A percentile compares a stretch with the other conserved stretches of the same genome.
phyloP scores from a whole-genome alignment of 495 filamentous ascomycete genomes.

The Podospora pseudoanserina region DNA sequence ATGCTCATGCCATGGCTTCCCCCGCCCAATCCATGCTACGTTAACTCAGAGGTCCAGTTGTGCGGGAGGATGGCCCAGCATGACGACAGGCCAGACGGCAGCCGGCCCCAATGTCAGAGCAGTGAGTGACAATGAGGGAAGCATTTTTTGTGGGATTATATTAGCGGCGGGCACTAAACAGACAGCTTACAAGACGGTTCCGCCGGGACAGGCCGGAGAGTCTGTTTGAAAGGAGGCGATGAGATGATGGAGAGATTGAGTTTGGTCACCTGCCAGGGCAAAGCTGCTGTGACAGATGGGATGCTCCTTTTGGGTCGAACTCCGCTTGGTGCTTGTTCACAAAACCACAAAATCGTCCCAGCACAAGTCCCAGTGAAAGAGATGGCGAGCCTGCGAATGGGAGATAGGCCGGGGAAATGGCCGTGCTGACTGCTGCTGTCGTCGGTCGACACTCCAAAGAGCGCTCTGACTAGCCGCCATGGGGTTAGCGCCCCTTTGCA shows the following conservation, averaged over 20 bases:
- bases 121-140: neutral
- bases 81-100: slow-evolving; percentile 3
- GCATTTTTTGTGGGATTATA: neutral
- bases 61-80: slow-evolving; percentile 1
- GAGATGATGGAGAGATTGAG: neutral
- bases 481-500: slow-evolving; percentile 15
- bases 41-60: slow-evolving; percentile 6
- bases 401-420: neutral
- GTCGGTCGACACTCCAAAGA: neutral
- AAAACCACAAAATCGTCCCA: neutral
- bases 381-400: neutral
- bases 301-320: neutral
- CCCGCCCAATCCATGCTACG: neutral
- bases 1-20: neutral
- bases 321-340: neutral
- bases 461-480: neutral
- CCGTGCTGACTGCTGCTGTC: slow-evolving; percentile 3
- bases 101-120: neutral
- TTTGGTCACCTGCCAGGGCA: neutral
- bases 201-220: slow-evolving; percentile 6
- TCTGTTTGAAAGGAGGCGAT: neutral
- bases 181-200: slow-evolving; percentile 4
- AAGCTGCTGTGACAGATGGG: neutral
- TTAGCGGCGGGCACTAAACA: slow-evolving; percentile 10
- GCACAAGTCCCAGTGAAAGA: neutral